Percentiles rank a stretch among this genome's conserved stretches.
These are phyloP conservation scores for Syzygium syzygioides DNA, from an alignment of 441 rosid genomes.

Conservation along the genomic window DNA sequence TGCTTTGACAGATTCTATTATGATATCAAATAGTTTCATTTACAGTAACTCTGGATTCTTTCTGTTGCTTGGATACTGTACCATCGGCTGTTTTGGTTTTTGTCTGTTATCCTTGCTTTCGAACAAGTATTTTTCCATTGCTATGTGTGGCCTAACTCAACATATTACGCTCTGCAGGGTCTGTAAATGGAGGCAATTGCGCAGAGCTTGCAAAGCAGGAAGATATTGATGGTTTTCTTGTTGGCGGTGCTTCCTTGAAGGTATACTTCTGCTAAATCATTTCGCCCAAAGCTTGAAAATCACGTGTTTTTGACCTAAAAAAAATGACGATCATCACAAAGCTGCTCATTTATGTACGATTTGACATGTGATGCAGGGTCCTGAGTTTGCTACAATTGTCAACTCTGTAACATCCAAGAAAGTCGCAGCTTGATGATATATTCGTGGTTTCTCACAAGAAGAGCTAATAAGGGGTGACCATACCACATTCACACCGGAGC, in stretches of 20 bases:
- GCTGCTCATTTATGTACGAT: neutral
- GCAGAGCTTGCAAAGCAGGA: conserved; percentile 93
- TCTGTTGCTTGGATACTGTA: neutral
- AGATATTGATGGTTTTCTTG: conserved; percentile 97
- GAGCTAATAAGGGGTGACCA: conserved; percentile 18
- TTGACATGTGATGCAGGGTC: conserved; percentile 52
- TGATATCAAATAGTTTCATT: neutral
- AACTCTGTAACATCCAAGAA: conserved; percentile 87
- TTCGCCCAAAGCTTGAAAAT: neutral
- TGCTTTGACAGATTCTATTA: neutral
- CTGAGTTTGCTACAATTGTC: conserved; percentile 89
- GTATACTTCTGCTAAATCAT: conserved; percentile 21
- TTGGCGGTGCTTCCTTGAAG: conserved; percentile 98
- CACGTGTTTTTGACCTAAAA: neutral
- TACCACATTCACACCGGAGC: conserved; percentile 15
- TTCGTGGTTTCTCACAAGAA: neutral
- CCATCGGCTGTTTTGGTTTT: neutral
- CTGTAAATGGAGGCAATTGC: conserved; percentile 86
- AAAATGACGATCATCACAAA: neutral
- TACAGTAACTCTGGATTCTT: neutral
- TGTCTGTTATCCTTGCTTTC: neutral
- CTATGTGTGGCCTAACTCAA: neutral
- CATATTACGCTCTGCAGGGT: conserved; percentile 40
- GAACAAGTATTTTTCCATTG: neutral
- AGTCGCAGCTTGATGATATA: conserved; percentile 63